Conservation (phyloP, 257 asterid species). For the Nicotiana knightiana region DNA sequence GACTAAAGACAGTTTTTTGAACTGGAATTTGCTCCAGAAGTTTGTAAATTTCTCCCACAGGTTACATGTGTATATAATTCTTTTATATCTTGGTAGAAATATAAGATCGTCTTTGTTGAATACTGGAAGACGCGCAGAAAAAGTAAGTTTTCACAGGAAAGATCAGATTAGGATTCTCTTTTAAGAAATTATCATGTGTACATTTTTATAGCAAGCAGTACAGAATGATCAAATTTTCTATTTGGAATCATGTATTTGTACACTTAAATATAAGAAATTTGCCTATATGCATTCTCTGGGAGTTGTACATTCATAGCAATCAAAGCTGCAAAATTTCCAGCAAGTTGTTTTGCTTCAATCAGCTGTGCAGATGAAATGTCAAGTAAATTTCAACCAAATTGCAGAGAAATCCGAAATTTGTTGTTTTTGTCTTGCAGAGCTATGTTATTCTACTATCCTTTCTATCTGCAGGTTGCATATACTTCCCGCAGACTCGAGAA, state of each 20-base stretch:
- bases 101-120: neutral
- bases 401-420: neutral
- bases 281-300: neutral
- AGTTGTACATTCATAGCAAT: neutral
- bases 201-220: neutral
- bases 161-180: neutral
- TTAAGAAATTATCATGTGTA: neutral
- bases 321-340: neutral
- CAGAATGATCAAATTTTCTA: neutral
- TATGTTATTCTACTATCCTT: no score
- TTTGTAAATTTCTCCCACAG: neutral
- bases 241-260: neutral
- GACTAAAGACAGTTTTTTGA: neutral
- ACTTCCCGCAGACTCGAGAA: no score
- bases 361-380: neutral
- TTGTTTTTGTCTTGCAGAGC: no score
- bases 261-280: neutral
- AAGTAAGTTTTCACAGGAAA: neutral
- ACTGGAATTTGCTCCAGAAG: neutral
- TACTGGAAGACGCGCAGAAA: neutral
- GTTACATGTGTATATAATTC: neutral
- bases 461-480: no score
- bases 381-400: neutral
- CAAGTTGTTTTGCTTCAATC: neutral
- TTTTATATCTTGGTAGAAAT: conserved; percentile 5